Evolutionary conservation across 352 stramenopile species (phyloP).

Genomic region (Phytophthora brassicae): DNA sequence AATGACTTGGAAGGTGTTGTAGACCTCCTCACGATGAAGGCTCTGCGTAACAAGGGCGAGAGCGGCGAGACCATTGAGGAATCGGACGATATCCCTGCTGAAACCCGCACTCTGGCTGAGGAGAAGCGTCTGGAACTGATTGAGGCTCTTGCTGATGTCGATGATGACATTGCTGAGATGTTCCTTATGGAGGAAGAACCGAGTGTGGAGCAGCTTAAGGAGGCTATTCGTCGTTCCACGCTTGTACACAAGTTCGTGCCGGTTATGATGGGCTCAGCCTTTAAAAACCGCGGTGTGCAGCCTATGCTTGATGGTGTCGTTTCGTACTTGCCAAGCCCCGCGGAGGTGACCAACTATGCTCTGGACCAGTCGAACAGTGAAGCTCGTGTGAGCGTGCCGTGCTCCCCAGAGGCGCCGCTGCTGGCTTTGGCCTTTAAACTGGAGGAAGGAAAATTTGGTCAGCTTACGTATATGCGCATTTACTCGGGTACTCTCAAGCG

Average conservation of each 20-base stretch:
- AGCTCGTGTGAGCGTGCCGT: conserved; percentile 86
- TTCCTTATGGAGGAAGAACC: conserved; percentile 99
- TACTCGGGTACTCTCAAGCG: conserved; percentile 88
- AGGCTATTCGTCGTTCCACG: conserved; percentile 94
- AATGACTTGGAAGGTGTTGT: conserved; percentile 94
- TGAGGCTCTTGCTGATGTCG: conserved; percentile 94
- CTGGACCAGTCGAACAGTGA: conserved; percentile 94
- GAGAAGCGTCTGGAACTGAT: conserved; percentile 94
- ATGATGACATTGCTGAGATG: conserved; percentile 99
- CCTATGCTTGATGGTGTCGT: conserved; percentile 98
- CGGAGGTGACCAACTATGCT: conserved; percentile 95
- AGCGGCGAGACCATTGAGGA: conserved; percentile 86
- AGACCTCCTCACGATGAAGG: conserved; percentile 94
- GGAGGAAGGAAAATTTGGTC: conserved; percentile 98
- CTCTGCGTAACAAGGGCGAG: conserved; percentile 92
- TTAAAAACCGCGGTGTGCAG: conserved; percentile 98
- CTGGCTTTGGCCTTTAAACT: conserved; percentile 99
- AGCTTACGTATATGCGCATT: conserved; percentile 98
- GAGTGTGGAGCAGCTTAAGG: conserved; percentile 89
- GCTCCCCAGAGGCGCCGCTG: conserved; percentile 88
- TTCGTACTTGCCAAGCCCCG: conserved; percentile 95
- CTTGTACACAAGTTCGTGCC: conserved; percentile 98
- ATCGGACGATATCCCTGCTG: conserved; percentile 89
- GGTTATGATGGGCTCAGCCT: conserved; percentile 98
- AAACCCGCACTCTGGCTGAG: conserved; percentile 83